Base-by-base conservation (phyloP, 768 basidiomycete species). In the Phylloporus sp. region DNA sequence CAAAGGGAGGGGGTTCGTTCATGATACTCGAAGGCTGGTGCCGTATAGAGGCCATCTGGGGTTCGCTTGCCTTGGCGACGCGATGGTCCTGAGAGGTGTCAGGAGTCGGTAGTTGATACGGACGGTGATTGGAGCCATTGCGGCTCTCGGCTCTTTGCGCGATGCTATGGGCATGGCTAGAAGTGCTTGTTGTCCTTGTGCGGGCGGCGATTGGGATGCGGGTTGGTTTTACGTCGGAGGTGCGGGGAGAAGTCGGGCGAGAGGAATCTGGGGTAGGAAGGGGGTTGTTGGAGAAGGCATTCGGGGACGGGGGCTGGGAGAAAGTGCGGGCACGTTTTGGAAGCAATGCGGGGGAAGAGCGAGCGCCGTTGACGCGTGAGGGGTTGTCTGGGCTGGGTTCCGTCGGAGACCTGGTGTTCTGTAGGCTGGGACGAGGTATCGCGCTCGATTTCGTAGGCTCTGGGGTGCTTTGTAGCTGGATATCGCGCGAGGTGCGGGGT, bases 1-100 rank as follows among this genome's bases (percentile, higher is more conserved):
- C 61, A 59, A 87, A 86, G 7, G 86, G 86, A 22, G 86, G 67
- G 4, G 78, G 73, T 70, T 89, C 86, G 59, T 86, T 77, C 59
- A 86, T 67, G 35, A 88, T 71, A 27, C 73, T 80, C 6, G 80
- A 72, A 47, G 66, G 65, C 29, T 69, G 73, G 50, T 69, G 71
- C n/a, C 69, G 72, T 35, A 68, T 59, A 5, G 72, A 59, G 38
- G 69, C 63, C 27, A 69, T 67, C 55, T 65, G 65, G 44, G 63
- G 61, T 45, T 61, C 64, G 47, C 54, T 63, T 53, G 66, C 66
- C 32, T 60, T 63, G 50, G 58, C 62, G 13, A 64, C 59, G 53
- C 59, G 66, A 18, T 70, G 59, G 47, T 74, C 63, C 22, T 68
- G 58, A 16, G 60, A 62, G 12, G 59, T 56, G 40, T 68, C 69